Conservation (phyloP, 2,329 filamentous ascomycete genomes). For the Xylariaceae sp. region DNA sequence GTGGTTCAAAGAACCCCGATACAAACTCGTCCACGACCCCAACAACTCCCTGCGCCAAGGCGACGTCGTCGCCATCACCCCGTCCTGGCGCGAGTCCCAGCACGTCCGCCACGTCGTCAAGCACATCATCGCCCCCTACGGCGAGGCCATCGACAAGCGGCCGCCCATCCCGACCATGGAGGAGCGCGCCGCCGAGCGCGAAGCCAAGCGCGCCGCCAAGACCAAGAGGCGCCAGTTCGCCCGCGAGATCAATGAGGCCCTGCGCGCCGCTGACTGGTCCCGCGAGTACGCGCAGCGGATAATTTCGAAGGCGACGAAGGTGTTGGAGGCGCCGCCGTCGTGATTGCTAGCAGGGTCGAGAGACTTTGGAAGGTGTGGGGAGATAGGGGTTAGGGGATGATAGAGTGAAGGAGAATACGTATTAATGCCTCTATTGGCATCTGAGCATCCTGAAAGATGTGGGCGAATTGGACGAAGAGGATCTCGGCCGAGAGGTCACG, state of each 20-base stretch:
- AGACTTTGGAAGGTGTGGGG: no score
- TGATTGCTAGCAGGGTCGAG: no score
- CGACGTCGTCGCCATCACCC: conserved; percentile 67
- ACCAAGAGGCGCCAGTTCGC: neutral
- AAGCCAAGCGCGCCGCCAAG: neutral
- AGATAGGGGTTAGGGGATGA: neutral
- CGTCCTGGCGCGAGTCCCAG: conserved; percentile 60
- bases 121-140: conserved; percentile 65
- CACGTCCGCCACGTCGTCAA: conserved; percentile 70
- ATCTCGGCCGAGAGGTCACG: neutral
- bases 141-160: conserved; percentile 56
- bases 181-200: conserved; percentile 41
- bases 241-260: neutral
- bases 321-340: no score
- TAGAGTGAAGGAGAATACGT: no score
- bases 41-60: conserved; percentile 66
- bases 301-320: neutral
- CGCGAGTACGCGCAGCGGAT: no score
- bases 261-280: neutral
- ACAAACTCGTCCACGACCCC: conserved; percentile 73
- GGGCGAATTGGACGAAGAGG: neutral
- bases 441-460: neutral
- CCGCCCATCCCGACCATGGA: conserved; percentile 60
- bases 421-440: neutral
- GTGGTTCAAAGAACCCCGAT: conserved; percentile 59